Base-by-base conservation (phyloP, 805 yeast species). In the Cyberlindnera nakhonratchasimensis region DNA sequence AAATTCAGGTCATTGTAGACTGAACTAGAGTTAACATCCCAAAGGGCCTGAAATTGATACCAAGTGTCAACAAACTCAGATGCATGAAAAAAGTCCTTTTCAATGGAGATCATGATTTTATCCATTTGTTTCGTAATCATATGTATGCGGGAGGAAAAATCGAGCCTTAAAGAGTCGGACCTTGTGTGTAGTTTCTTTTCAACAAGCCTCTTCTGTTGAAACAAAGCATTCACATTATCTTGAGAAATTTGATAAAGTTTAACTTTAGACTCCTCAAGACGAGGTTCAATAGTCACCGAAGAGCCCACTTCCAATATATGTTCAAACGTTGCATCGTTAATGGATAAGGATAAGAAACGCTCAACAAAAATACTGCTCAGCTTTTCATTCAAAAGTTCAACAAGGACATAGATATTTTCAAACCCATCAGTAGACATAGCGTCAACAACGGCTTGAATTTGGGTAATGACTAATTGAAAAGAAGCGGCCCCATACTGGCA, bases 21-120 rank as follows among this genome's bases (percentile, higher is more conserved):
- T 0, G 65, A 66, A 2, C 67, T 70, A 0, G 71, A 51, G 12
- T 70, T 66, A 9, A 81, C 51, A 46, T 75, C 80, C 86, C 89
- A 81, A 5, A 84, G 57, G 1, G 71, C 59, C 53, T 80, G 84
- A 21, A 82, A 65, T 17, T 61, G 62, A 2, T 55, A 52, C 95
- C 95, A 86, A 14, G 65, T 63, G 1, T 52, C 40, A 14, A 74
- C 58, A 50, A 79, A 80, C 0, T 14, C 38, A 0, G 51, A 11
- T 0, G 75, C 71, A 3, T 55, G 43, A 0, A 34, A 29, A 16
- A 65, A 54, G 4, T 63, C 43, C 0, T 17, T 18, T n/a, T 74
- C 75, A 6, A 78, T 54, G 4, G 48, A 42, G 2, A 37, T 38
- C 13, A 66, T 38, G 5, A 62, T 55, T 1, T 38, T 19, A 8